Evolutionary conservation across 1,284 basidiomycete species (phyloP).

Genomic region (Apiotrichum brassicae): DNA sequence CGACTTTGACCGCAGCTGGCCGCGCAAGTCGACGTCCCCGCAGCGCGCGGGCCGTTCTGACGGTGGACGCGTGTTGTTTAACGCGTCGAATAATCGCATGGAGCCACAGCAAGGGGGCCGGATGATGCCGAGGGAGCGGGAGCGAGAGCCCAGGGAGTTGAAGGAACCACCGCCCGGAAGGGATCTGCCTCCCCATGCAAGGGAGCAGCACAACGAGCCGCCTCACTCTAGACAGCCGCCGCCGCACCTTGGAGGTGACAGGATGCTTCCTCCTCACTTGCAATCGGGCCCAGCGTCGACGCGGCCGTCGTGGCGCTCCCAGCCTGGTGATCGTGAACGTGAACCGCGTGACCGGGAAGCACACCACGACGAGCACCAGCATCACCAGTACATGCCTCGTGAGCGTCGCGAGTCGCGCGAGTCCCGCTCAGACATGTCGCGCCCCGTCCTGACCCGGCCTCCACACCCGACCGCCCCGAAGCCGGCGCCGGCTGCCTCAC

Average conservation of each 20-base stretch:
- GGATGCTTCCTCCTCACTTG: slow-evolving; percentile 38
- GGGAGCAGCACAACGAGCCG: not conserved
- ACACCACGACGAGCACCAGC: not conserved
- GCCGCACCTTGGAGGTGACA: slow-evolving; percentile 19
- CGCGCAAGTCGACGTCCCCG: slow-evolving; percentile 47
- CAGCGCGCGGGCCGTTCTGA: slow-evolving; percentile 8
- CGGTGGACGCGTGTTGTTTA: slow-evolving; percentile 63
- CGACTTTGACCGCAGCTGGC: slow-evolving; percentile 91
- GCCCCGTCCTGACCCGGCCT: not conserved
- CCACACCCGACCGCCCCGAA: not conserved
- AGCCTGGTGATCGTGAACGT: slow-evolving; percentile 43
- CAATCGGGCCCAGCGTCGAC: slow-evolving; percentile 14
- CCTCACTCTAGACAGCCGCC: slow-evolving; percentile 16
- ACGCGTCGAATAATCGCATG: slow-evolving; percentile 75
- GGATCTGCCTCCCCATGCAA: slow-evolving; percentile 7
- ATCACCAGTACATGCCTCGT: slow-evolving; percentile 40
- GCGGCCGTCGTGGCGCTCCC: slow-evolving; percentile 17
- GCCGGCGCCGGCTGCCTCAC: not conserved
- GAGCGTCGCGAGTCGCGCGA: slow-evolving; percentile 7
- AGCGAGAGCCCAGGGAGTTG: not conserved
- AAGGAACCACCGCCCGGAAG: not conserved
- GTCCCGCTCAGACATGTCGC: not conserved
- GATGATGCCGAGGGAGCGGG: slow-evolving; percentile 40
- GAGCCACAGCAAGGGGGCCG: slow-evolving; percentile 52
- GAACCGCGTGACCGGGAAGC: slow-evolving; percentile 39